Conservation (phyloP, 2,329 filamentous ascomycete genomes). For the Fusarium chaquense region DNA sequence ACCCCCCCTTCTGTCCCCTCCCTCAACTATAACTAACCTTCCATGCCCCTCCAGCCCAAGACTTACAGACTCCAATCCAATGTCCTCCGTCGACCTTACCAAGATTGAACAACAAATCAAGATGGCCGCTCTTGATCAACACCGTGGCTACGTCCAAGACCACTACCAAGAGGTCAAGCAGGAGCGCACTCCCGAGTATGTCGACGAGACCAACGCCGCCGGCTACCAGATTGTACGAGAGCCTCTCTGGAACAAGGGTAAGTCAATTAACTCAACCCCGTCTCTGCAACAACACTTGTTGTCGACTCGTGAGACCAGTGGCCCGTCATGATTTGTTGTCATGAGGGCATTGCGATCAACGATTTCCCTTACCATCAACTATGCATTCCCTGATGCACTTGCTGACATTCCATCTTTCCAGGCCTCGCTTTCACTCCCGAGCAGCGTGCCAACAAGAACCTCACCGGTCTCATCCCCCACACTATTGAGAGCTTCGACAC, state of each 20-base stretch:
- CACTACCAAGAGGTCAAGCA: slow-evolving; percentile 69
- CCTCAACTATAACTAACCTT: slow-evolving; percentile 63
- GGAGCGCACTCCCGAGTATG: slow-evolving; percentile 64
- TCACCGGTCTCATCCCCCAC: slow-evolving; percentile 74
- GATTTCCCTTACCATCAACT: neutral
- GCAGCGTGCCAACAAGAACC: slow-evolving; percentile 72
- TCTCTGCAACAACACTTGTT: slow-evolving; percentile 30
- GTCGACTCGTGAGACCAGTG: slow-evolving; percentile 24
- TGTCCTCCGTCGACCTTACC: slow-evolving; percentile 67
- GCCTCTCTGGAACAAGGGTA: slow-evolving; percentile 75
- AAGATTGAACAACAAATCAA: slow-evolving; percentile 71
- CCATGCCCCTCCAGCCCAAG: slow-evolving; percentile 63
- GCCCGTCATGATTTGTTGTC: slow-evolving; percentile 2
- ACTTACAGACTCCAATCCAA: slow-evolving; percentile 65
- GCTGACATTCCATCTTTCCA: slow-evolving; percentile 49
- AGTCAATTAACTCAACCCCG: slow-evolving; percentile 37
- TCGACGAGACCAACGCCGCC: slow-evolving; percentile 62
- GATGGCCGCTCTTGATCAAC: slow-evolving; percentile 69
- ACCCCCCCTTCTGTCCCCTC: slow-evolving; percentile 55
- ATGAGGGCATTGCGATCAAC: slow-evolving; percentile 5
- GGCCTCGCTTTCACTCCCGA: slow-evolving; percentile 74
- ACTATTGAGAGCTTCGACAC: slow-evolving; percentile 71
- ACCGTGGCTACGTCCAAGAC: slow-evolving; percentile 70
- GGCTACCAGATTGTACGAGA: slow-evolving; percentile 73
- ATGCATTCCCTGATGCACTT: neutral